Evolutionary conservation across 257 asterid species (phyloP).

Genomic region (Scutellaria baicalensis): DNA sequence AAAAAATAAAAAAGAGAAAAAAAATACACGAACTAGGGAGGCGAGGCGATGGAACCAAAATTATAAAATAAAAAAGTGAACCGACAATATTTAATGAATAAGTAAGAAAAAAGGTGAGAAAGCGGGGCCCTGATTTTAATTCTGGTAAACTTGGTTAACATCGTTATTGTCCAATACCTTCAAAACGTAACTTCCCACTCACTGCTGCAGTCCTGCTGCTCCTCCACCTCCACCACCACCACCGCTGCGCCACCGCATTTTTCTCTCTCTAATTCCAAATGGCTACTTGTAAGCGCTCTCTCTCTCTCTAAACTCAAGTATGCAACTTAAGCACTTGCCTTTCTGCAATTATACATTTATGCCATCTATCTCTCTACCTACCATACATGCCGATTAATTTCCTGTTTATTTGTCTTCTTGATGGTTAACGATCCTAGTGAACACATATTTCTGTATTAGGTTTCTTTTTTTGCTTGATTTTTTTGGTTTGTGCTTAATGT

Average conservation of each 20-base stretch:
- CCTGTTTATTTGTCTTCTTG: not conserved
- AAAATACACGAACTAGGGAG: too few species aligned
- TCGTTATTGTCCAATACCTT: not conserved
- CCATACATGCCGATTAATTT: not conserved
- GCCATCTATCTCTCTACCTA: not conserved
- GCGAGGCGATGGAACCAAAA: too few species aligned
- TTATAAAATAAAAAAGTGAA: not conserved
- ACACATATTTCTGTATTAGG: not conserved
- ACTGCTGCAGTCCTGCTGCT: not conserved
- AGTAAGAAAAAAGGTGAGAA: not conserved
- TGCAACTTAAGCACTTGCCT: not conserved
- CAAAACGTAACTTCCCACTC: not conserved
- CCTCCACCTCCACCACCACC: not conserved
- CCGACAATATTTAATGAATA: not conserved
- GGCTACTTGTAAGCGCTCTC: conserved; percentile 22
- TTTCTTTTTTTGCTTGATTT: not conserved
- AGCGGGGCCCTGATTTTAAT: not conserved
- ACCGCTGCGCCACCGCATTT: not conserved
- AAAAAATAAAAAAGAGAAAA: too few species aligned
- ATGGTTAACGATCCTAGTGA: not conserved
- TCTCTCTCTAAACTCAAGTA: not conserved
- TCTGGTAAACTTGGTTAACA: not conserved
- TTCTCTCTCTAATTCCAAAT: not conserved
- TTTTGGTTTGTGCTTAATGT: not conserved
- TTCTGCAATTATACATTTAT: not conserved